Evolutionary conservation across 805 yeast species (phyloP), one percentile per base, ranked within the genome.

Genomic region (Saccharomycopsis fibuligera): DNA sequence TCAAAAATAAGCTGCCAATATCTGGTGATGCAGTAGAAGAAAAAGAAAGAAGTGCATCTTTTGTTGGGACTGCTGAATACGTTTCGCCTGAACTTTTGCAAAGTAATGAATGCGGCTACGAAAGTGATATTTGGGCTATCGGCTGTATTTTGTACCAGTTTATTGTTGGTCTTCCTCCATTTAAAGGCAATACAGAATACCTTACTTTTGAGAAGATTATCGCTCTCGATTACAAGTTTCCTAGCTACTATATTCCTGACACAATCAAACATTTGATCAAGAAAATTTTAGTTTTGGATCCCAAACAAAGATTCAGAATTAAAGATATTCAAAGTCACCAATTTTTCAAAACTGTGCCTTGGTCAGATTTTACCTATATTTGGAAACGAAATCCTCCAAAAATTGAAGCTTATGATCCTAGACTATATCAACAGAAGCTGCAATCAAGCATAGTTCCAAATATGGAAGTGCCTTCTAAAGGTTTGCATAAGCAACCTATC

Each of bases 61-160:
- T 91, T 69, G 98, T 91, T 2, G 99, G 99, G 0, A 91, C 99
- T 1, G 98, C 98, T 0, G 97, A 90, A 61, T 90, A 90, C 60
- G 96, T 93, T 2, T 83, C 96, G 0, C 99, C 98, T 0, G 99
- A 93, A 63, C 68, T 93, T 36, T 69, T 93, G 43, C 75, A 81
- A 43, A 73, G 77, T 58, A 93, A 91, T 62, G 71, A 75, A 33
- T 87, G 96, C 60, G 93, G 95, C 17, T 85, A 79, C 60, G 83
- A 83, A 54, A 75, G 91, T 29, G 97, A 89, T 62, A 66, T 86
- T n/a, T 89, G 97, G 97, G 96, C 97, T 1, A 64, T 88, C 48
- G 97, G 96, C 1, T 89, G 97, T 64, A 85, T 89, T 33, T 65
- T 90, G 35, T 89, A 74, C 62, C 97, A 89, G 64, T 74, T 90